Evolutionary conservation across 768 basidiomycete genomes (phyloP), one percentile per base, ranked within the genome.

Genomic region (Trametes sanguinea): DNA sequence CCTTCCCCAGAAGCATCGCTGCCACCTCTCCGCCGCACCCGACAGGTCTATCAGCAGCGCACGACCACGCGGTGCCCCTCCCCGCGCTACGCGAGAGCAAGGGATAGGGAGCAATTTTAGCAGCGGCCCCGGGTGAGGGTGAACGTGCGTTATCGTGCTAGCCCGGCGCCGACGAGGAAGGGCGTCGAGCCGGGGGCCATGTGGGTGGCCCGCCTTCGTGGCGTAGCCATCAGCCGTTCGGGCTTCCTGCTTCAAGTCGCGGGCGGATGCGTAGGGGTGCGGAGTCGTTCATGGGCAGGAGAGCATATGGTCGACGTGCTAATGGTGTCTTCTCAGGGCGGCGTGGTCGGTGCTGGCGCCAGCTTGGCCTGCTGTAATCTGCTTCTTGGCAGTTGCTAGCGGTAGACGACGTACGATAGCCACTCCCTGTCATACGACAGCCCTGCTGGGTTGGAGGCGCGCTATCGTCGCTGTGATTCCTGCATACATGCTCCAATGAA

Each of bases 61-160:
- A 42, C 3, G 37, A 53, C 29, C 37, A 39, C 40, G 48, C 27
- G 48, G 48, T 16, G 35, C 35, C 5, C 35, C 35, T 10, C 5
- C 10, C 35, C 35, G 35, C 10, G 35, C 48, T 50, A 50, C 30
- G 29, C 48, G 48, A 50, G 48, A 9, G 13, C 29, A 30, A 30
- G 2, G 48, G 29, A 30, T 16, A 50, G 27, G 48, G 14, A 4
- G 8, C 48, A 50, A 33, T 13, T 50, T 50, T 32, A 50, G 48
- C 48, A 50, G 48, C 48, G 27, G 48, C 27, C 30, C 11, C 30
- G 40, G 29, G 11, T 6, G 37, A 29, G 14, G 57, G 10, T 13
- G 40, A 59, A 59, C 57, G 57, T 59, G 50, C 57, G 57, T 59
- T 59, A 51, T 51, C 57, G 50, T 43, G 9, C n/a, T 4, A 7